A percentile compares a stretch with the other conserved stretches of the same genome.
Evolutionary conservation across 2,329 filamentous ascomycete species (phyloP).

Genomic region (Penicillium concentricum): DNA sequence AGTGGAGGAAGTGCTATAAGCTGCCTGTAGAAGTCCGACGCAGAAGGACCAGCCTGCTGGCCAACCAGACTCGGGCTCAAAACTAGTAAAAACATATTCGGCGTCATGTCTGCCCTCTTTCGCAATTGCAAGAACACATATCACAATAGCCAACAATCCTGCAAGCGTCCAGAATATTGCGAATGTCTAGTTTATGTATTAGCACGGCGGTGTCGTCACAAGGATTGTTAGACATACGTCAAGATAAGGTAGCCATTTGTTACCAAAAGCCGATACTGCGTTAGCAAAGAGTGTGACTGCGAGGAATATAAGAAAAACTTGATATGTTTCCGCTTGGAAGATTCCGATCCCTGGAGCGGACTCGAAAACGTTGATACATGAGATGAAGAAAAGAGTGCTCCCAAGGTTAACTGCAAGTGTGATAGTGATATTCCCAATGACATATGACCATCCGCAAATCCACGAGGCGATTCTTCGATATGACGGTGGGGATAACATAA

Average conservation of each 20-base stretch:
- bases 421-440: conserved; percentile 76
- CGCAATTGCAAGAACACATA: conserved; percentile 67
- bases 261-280: conserved; percentile 50
- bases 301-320: conserved; percentile 68
- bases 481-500: conserved; percentile 62
- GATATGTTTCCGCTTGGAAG: conserved; percentile 51
- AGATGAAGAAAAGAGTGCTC: conserved; percentile 53
- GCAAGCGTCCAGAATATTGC: conserved; percentile 67
- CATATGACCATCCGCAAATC: conserved; percentile 69
- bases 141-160: conserved; percentile 61
- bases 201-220: conserved; percentile 44
- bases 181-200: conserved; percentile 60
- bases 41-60: conserved; percentile 68
- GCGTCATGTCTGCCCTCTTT: conserved; percentile 63
- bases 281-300: conserved; percentile 61
- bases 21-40: conserved; percentile 64
- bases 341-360: conserved; percentile 47
- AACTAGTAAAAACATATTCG: conserved; percentile 54
- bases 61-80: conserved; percentile 68
- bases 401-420: conserved; percentile 72
- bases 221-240: conserved; percentile 56
- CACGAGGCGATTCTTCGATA: conserved; percentile 65
- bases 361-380: conserved; percentile 56
- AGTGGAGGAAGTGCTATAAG: conserved; percentile 65
- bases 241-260: conserved; percentile 55